Evolutionary conservation across 352 stramenopile species (phyloP).

Genomic region (Phytophthora rubi): DNA sequence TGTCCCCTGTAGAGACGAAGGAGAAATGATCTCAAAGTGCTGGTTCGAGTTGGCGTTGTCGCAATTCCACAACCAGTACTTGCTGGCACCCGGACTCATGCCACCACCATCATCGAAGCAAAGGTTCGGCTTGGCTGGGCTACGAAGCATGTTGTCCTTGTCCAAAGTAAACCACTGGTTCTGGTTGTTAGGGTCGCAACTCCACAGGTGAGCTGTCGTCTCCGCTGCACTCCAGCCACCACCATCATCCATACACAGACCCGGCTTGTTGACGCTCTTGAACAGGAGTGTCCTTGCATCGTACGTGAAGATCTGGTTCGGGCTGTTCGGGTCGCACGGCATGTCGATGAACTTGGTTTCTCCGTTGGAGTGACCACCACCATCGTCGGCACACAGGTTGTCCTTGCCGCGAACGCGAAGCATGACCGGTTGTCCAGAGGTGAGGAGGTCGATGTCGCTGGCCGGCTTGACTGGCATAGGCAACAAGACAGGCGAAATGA

Average conservation of each 20-base stretch:
- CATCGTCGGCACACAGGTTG: no score
- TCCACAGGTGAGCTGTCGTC: neutral
- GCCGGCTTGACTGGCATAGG: no score
- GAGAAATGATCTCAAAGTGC: constrained; percentile 24
- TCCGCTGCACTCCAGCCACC: constrained; percentile 4
- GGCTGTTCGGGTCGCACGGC: constrained; percentile 25
- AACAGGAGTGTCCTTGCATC: constrained; percentile 18
- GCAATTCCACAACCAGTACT: constrained; percentile 15
- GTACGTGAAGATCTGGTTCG: constrained; percentile 34
- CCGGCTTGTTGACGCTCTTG: constrained; percentile 17
- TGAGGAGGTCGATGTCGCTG: no score
- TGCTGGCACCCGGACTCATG: neutral
- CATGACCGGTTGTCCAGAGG: no score
- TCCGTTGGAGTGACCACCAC: constrained; percentile 5
- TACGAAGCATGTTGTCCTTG: neutral
- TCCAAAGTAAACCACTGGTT: constrained; percentile 41
- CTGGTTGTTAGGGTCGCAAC: constrained; percentile 23
- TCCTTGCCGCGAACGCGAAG: no score
- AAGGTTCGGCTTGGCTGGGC: neutral
- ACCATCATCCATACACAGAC: constrained; percentile 25
- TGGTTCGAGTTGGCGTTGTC: constrained; percentile 21
- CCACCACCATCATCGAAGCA: neutral
- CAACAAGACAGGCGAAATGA: constrained; percentile 1
- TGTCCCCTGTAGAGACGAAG: neutral
- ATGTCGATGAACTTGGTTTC: constrained; percentile 25